Percentiles rank a stretch among this genome's conserved stretches.
Evolutionary conservation across 2,329 filamentous ascomycete genomes (phyloP).

Genomic region (Lachnellula willkommii): DNA sequence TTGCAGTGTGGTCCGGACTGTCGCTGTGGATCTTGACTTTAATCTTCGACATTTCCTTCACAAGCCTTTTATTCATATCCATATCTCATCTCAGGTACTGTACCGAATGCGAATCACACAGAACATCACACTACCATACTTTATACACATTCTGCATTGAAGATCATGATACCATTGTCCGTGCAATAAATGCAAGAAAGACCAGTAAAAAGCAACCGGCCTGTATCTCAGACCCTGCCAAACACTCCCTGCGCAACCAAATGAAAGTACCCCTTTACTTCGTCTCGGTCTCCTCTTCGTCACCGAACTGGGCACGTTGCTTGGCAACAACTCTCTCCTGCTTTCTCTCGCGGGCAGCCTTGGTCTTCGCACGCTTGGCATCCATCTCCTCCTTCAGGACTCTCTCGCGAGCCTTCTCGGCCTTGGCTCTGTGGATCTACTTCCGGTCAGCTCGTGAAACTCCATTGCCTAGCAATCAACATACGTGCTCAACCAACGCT

Average conservation of each 20-base stretch:
- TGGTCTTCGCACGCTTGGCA: constrained; percentile 99
- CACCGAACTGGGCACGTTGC: constrained; percentile 78
- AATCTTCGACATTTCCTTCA: not conserved
- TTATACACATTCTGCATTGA: constrained; percentile 3
- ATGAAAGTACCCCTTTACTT: constrained; percentile 31
- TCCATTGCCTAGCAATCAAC: constrained; percentile 40
- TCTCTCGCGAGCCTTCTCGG: constrained; percentile 95
- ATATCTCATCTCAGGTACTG: not conserved
- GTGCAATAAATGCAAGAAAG: constrained; percentile 32
- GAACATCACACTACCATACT: not conserved
- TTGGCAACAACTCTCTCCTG: constrained; percentile 85
- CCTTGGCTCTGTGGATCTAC: constrained; percentile 99
- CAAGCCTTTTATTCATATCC: too few species aligned
- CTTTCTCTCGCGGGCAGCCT: constrained; percentile 99
- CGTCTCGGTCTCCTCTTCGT: constrained; percentile 47
- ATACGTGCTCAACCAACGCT: constrained; percentile 98
- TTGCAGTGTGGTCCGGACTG: not conserved
- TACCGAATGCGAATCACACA: not conserved
- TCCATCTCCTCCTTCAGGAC: constrained; percentile 99
- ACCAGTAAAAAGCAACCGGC: constrained; percentile 33
- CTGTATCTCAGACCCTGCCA: constrained; percentile 31
- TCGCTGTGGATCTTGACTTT: not conserved
- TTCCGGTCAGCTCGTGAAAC: constrained; percentile 13
- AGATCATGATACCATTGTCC: constrained; percentile 34
- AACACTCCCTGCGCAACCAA: constrained; percentile 31